Conservation (phyloP, 2,329 filamentous ascomycete genomes). For the Colletotrichum melonis region DNA sequence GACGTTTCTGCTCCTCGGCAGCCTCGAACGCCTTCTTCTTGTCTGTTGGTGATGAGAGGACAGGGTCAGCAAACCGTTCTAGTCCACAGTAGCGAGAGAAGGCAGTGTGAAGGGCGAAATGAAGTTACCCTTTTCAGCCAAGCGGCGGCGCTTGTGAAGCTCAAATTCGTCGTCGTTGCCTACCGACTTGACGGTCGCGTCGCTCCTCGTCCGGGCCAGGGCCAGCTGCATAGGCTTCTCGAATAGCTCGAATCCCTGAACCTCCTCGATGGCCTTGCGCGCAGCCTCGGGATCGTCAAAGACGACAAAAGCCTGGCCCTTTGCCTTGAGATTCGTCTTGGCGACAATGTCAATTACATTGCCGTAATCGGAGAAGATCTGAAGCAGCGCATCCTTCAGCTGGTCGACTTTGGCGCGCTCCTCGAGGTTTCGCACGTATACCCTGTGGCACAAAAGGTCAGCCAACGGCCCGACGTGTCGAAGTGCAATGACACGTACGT, state of each 20-base stretch:
- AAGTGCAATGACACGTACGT: conserved; percentile 82
- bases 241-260: conserved; percentile 93
- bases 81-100: neutral
- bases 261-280: conserved; percentile 82
- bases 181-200: conserved; percentile 83
- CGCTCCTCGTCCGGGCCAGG: conserved; percentile 84
- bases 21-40: conserved; percentile 86
- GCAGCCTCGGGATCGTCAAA: conserved; percentile 88
- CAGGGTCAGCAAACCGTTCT: neutral
- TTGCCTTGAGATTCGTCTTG: conserved; percentile 90
- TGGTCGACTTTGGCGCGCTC: conserved; percentile 88
- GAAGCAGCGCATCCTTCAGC: conserved; percentile 77
- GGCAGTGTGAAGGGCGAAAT: neutral
- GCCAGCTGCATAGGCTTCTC: conserved; percentile 90
- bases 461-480: conserved; percentile 63
- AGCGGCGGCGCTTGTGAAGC: conserved; percentile 82
- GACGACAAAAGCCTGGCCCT: conserved; percentile 95
- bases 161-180: conserved; percentile 87
- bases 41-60: conserved; percentile 50
- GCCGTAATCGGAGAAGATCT: conserved; percentile 91
- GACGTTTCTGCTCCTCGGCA: conserved; percentile 80
- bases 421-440: conserved; percentile 86
- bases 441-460: conserved; percentile 57
- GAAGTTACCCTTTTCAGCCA: conserved; percentile 86
- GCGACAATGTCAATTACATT: conserved; percentile 85